Base-by-base conservation (phyloP, 2,329 filamentous ascomycete species). In the Penicillium carneum region DNA sequence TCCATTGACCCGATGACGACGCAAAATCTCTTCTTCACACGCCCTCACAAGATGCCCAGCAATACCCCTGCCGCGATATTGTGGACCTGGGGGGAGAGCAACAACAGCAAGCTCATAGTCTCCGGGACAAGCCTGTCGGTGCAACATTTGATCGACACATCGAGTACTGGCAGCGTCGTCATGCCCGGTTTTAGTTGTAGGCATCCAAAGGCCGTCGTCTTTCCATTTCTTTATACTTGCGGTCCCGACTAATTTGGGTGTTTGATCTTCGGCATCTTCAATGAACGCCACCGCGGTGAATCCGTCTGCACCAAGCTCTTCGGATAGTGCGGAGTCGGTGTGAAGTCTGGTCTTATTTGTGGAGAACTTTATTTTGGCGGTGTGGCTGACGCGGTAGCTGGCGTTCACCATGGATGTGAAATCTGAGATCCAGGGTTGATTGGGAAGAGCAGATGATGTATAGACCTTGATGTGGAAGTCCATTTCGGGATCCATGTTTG, bases 181-280 rank as follows among this genome's bases (percentile, higher is more conserved):
- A 18, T 47, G 29, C n/a, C 26, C 45, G 11, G 20, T 5, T 47
- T 33, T 14, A 20, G 41, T 43, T 10, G 45, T 18, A 31, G 45
- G 26, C 10, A 6, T 47, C 45, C 45, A 47, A 20, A 33, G 45
- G 10, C 45, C 29, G 11, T 47, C 45, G 6, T 47, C 45, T 47
- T 33, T 33, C 29, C 29, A 47, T 14, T 47, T 47, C 29, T 47
- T 47, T 29, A 47, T 47, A 47, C 45, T 47, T 33, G 45, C 29
- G n/a, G 45, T 47, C 10, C 45, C n/a, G 11, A 34, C 16, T 3
- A 48, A n/a, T 8, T 34, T 12, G 11, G 4, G 20, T 1, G 33
- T 48, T 34, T 10, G n/a, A 48, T 4, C 1, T 20, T 34, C 34
- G 14, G 4, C 46, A 20, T 48, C 46, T 34, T 11, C 11, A 14